Evolutionary conservation across 2,329 filamentous ascomycete species (phyloP), one percentile per base, ranked within the genome.

Genomic region (Arthrobotrys conoides): DNA sequence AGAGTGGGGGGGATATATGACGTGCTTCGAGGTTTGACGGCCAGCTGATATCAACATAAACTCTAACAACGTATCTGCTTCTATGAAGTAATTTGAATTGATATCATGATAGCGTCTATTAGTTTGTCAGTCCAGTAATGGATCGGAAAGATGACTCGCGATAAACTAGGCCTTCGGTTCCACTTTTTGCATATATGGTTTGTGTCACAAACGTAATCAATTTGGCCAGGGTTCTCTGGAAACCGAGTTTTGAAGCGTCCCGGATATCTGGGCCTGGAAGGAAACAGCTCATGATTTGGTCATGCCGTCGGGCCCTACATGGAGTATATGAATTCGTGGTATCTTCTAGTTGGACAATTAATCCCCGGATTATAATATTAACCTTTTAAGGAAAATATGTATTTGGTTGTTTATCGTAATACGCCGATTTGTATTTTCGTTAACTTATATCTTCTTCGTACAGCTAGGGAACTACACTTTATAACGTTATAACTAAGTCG

Each of bases 261-360:
- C 33, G 63, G 30, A 67, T 16, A 44, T 51, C 51, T 22, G 51
- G 30, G 12, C 18, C 27, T 12, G 55, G 48, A 20, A 16, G 20
- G 5, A 27, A 61, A 44, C 3, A 44, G 66, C 51, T 71, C 73
- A 71, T 38, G 73, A 77, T 71, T 16, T 53, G 67, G 51, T 77
- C 73, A 77, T 77, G 36, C 36, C 61, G 49, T 20, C 22, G 51
- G 44, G 64, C 24, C 27, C 16, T 44, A 20, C 9, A 30, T 48
- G 20, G 18, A n/a, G 63, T 3, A 14, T 59, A 59, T 30, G 30
- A 49, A 33, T 66, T 48, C 59, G 59, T 64, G 59, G 51, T 30
- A 55, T 55, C 24, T 9, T 30, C 8, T 18, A 30, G 51, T 33
- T 55, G 51, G 51, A 55, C 16, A 24, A 33, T 30, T 30, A 5